These are phyloP conservation scores for Cnidoscolus chayamansa DNA, from an alignment of 441 rosid species.

Conservation along the genomic window DNA sequence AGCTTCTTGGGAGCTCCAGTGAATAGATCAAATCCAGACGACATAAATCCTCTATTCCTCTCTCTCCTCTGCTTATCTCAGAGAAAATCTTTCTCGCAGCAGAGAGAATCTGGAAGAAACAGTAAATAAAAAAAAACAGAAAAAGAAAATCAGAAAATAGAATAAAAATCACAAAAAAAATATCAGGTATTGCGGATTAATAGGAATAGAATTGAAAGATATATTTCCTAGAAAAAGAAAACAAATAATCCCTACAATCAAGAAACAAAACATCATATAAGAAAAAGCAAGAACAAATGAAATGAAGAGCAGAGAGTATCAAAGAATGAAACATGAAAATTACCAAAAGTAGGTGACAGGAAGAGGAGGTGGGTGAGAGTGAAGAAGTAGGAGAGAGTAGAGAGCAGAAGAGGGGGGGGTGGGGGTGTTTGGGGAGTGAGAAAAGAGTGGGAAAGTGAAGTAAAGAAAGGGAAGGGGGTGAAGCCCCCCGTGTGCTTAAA, in stretches of 20 bases:
- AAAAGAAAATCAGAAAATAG: background rate
- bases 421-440: background rate
- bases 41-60: conserved; percentile 34
- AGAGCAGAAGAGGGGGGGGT: too few relatives aligned
- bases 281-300: background rate
- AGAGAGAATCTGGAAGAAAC: conserved; percentile 2
- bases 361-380: too few relatives aligned
- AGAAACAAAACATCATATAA: background rate
- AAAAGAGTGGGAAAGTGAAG: background rate
- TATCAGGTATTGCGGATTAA: background rate
- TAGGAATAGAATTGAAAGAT: background rate
- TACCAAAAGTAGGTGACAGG: background rate
- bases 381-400: background rate
- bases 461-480: background rate
- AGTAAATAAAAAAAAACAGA: background rate
- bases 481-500: background rate
- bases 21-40: conserved; percentile 33
- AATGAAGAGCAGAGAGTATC: background rate
- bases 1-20: conserved; percentile 40
- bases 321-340: background rate
- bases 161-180: background rate
- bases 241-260: background rate
- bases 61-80: background rate
- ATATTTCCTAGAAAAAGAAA: background rate
- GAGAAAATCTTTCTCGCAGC: background rate